A percentile compares a stretch with the other conserved stretches of the same genome.
Conservation (phyloP, 2,329 filamentous ascomycete genomes). For the Nigrospora osmanthi region DNA sequence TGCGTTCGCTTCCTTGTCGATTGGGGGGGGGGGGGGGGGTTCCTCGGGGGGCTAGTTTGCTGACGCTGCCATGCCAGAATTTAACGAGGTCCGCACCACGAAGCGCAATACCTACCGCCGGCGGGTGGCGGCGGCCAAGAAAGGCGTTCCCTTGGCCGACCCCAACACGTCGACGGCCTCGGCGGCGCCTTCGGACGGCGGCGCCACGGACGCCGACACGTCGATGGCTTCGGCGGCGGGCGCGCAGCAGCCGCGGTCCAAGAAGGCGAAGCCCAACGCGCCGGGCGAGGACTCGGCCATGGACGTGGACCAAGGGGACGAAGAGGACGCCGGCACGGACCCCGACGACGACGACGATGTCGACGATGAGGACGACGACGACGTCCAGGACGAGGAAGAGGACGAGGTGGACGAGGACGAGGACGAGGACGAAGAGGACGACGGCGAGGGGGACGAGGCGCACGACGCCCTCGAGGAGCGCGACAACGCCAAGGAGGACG, state of each 20-base stretch:
- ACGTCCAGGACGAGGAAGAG: conserved; percentile 44
- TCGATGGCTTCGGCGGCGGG: conserved; percentile 6
- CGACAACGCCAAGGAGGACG: conserved; percentile 34
- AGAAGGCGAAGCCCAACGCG: conserved; percentile 30
- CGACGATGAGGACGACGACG: conserved; percentile 39
- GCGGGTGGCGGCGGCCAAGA: conserved; percentile 60
- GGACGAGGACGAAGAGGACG: conserved; percentile 32
- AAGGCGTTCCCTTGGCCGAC: conserved; percentile 21
- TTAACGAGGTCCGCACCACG: conserved; percentile 64
- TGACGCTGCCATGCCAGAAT: conserved; percentile 39
- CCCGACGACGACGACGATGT: conserved; percentile 33
- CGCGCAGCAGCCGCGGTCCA: conserved; percentile 21
- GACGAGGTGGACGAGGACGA: conserved; percentile 45
- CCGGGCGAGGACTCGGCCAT: conserved; percentile 33
- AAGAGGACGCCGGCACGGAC: conserved; percentile 24
- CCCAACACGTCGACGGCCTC: conserved; percentile 24
- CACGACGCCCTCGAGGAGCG: conserved; percentile 28
- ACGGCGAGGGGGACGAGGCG: conserved; percentile 31
- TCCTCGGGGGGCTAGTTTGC: conserved; percentile 1
- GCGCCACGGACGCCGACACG: conserved; percentile 11
- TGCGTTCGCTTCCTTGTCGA: no score
- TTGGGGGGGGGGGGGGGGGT: no score
- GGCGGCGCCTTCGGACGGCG: conserved; percentile 8
- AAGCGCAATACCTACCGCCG: conserved; percentile 68
- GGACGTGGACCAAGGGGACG: conserved; percentile 30